Conservation (phyloP, 148 eudicot species). For the Bassia scoparia region DNA sequence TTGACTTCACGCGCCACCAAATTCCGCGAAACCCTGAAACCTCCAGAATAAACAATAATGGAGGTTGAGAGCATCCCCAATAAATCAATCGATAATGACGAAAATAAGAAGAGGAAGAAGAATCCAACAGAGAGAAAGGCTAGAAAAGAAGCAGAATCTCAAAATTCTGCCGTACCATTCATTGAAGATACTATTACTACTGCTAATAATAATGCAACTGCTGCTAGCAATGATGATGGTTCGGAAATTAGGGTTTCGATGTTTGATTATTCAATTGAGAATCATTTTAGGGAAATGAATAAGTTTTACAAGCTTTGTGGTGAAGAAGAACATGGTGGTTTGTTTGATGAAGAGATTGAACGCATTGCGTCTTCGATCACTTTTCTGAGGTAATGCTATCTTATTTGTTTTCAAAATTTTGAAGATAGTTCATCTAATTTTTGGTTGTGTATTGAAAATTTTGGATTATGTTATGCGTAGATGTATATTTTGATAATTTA, state of each 20-base stretch:
- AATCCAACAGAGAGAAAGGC: neutral
- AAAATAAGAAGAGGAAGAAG: conserved; percentile 3
- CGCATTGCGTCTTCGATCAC: conserved; percentile 52
- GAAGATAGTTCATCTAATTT: neutral
- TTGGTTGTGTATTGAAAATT: neutral
- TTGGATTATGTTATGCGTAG: neutral
- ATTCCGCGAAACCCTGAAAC: neutral
- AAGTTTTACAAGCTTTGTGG: conserved; percentile 45
- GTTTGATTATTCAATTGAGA: conserved; percentile 54
- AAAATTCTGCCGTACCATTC: neutral
- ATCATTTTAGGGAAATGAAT: conserved; percentile 52
- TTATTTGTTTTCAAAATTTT: neutral
- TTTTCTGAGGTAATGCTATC: conserved; percentile 52
- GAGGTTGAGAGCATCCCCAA: neutral
- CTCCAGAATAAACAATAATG: neutral
- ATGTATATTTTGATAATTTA: too few species aligned
- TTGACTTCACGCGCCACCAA: neutral
- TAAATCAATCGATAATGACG: neutral
- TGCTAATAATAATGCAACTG: neutral
- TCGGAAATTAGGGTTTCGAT: conserved; percentile 36
- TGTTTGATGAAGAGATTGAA: conserved; percentile 40
- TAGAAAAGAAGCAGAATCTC: neutral
- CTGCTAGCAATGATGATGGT: neutral
- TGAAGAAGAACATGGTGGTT: conserved; percentile 20
- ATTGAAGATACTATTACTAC: neutral